phyloP scores from a whole-genome alignment of 768 basidiomycete species.

The Hemileccinum impolitum region DNA sequence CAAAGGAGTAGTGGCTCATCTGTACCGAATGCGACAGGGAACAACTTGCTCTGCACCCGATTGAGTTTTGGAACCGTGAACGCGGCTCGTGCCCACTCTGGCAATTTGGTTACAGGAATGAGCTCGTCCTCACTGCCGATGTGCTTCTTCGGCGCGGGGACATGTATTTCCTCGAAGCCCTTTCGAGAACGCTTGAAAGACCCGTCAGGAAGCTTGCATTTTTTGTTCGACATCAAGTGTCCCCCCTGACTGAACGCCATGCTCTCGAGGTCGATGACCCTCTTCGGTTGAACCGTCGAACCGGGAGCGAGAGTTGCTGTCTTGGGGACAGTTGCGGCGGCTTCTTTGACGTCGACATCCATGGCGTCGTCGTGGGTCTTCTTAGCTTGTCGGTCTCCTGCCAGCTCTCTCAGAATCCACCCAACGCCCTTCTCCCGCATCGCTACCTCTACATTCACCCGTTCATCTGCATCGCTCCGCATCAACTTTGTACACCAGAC shows the following conservation, averaged over 20 bases:
- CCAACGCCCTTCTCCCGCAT: constrained; percentile 98
- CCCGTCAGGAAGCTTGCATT: constrained; percentile 95
- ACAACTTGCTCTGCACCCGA: constrained; percentile 90
- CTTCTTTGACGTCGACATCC: constrained; percentile 69
- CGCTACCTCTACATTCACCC: constrained; percentile 91
- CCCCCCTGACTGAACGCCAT: constrained; percentile 98
- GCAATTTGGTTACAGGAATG: constrained; percentile 69
- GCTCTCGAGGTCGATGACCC: constrained; percentile 82
- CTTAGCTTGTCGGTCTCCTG: constrained; percentile 73
- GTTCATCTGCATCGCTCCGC: constrained; percentile 82
- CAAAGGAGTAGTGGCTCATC: constrained; percentile 95
- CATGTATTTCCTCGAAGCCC: constrained; percentile 97
- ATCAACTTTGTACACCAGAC: constrained; percentile 98
- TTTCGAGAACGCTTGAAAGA: constrained; percentile 97
- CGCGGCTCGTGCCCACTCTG: constrained; percentile 83
- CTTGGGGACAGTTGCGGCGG: constrained; percentile 53
- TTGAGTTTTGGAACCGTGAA: constrained; percentile 84
- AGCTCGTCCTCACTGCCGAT: constrained; percentile 59
- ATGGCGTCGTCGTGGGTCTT: constrained; percentile 55
- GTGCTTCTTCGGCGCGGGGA: constrained; percentile 87
- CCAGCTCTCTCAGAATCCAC: constrained; percentile 89
- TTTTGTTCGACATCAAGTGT: constrained; percentile 98
- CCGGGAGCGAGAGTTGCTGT: constrained; percentile 87
- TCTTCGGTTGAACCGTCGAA: constrained; percentile 81
- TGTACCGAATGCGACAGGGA: constrained; percentile 88